Conservation (phyloP, 257 asterid species). For the Pogostemon cablin region DNA sequence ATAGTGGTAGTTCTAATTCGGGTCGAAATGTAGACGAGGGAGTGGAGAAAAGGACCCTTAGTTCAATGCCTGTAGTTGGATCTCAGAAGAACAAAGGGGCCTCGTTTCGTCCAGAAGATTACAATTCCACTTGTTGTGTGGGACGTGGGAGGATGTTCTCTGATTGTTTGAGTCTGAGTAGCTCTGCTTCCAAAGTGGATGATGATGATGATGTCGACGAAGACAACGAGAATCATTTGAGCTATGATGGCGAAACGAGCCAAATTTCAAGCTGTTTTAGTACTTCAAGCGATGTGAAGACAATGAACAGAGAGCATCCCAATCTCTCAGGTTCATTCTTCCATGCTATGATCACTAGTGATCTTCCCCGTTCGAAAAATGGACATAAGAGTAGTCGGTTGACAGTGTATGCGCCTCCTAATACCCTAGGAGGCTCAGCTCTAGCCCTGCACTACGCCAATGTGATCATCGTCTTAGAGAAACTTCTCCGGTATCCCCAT, state of each 20-base stretch:
- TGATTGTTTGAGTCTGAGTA: constrained; percentile 72
- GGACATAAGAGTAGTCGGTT: constrained; percentile 45
- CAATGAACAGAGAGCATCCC: constrained; percentile 33
- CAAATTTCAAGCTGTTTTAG: constrained; percentile 58
- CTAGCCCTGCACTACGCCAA: constrained; percentile 84
- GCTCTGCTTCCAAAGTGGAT: constrained; percentile 61
- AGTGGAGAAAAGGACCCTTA: constrained; percentile 36
- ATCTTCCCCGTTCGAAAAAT: constrained; percentile 38
- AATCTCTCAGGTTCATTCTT: constrained; percentile 17
- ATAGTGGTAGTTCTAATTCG: constrained; percentile 35
- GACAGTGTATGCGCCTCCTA: constrained; percentile 51
- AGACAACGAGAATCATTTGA: background rate
- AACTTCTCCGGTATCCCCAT: constrained; percentile 77
- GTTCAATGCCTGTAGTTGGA: constrained; percentile 34
- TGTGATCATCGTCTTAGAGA: constrained; percentile 69
- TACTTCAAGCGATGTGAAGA: constrained; percentile 43
- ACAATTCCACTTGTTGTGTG: constrained; percentile 61
- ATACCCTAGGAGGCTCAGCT: constrained; percentile 82
- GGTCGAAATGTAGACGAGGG: constrained; percentile 34
- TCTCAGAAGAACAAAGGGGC: constrained; percentile 45
- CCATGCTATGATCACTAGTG: constrained; percentile 28
- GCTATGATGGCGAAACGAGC: constrained; percentile 53
- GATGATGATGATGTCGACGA: constrained; percentile 57
- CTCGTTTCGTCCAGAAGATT: constrained; percentile 58
- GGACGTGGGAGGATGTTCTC: constrained; percentile 72